A percentile compares a stretch with the other conserved stretches of the same genome.
Evolutionary conservation across 352 stramenopile genomes (phyloP).

Genomic region (Phytophthora cajani): DNA sequence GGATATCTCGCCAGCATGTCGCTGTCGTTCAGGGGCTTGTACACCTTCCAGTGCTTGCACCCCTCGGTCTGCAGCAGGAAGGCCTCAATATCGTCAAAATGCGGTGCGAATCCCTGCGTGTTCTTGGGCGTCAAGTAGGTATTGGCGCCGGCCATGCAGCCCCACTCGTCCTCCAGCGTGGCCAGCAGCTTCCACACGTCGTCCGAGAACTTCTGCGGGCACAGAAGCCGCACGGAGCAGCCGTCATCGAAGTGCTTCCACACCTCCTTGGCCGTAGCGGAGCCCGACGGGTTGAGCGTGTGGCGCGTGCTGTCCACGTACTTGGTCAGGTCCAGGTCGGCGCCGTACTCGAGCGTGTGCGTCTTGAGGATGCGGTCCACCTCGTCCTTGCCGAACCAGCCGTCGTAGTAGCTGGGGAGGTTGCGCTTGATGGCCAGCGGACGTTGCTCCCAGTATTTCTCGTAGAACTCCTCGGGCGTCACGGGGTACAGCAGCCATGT

Average conservation of each 20-base stretch:
- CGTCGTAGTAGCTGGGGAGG: constrained; percentile 73
- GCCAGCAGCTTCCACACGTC: constrained; percentile 91
- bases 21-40: constrained; percentile 62
- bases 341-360: constrained; percentile 79
- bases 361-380: constrained; percentile 80
- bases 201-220: constrained; percentile 93
- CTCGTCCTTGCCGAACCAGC: constrained; percentile 77
- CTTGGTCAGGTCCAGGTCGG: constrained; percentile 89
- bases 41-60: constrained; percentile 94
- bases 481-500: constrained; percentile 90
- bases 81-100: constrained; percentile 98
- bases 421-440: constrained; percentile 88
- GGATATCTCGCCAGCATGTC: constrained; percentile 68
- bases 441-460: constrained; percentile 93
- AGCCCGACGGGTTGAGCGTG: constrained; percentile 68
- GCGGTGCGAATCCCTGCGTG: constrained; percentile 96
- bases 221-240: constrained; percentile 92
- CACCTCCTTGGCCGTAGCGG: constrained; percentile 69
- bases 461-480: constrained; percentile 90
- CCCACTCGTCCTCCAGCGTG: constrained; percentile 94
- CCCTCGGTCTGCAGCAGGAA: constrained; percentile 95
- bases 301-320: constrained; percentile 84
- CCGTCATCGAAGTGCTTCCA: constrained; percentile 86
- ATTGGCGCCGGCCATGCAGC: constrained; percentile 95
- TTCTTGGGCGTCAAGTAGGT: constrained; percentile 93